Percentiles rank a stretch among this genome's conserved stretches.
Evolutionary conservation across 2,329 filamentous ascomycete species (phyloP).

Genomic region (Zymoseptoria brevis): DNA sequence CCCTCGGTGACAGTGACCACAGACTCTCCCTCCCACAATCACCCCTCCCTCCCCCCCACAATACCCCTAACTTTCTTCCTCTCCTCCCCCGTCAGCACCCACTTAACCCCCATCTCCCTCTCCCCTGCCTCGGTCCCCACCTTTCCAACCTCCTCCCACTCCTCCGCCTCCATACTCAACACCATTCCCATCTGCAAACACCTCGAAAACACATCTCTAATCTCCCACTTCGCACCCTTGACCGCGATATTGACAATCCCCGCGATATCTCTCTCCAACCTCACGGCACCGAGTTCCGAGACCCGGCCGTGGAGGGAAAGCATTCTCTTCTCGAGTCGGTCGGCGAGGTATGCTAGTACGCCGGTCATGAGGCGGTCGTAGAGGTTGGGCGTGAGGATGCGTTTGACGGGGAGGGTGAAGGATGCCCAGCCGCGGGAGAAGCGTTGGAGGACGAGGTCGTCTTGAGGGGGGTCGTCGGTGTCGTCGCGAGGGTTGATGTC

Average conservation of each 20-base stretch:
- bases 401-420: slow-evolving; percentile 74
- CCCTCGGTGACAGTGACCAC: too few relatives aligned
- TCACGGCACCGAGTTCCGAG: slow-evolving; percentile 71
- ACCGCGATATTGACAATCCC: slow-evolving; percentile 63
- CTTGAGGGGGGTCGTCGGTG: slow-evolving; percentile 25
- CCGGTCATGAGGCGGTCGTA: slow-evolving; percentile 68
- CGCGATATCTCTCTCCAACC: slow-evolving; percentile 76
- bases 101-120: slow-evolving; percentile 58
- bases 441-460: slow-evolving; percentile 64
- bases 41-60: slow-evolving; percentile 10
- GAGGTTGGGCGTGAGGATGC: slow-evolving; percentile 70
- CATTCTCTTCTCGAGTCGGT: slow-evolving; percentile 78
- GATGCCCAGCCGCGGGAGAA: slow-evolving; percentile 83
- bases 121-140: slow-evolving; percentile 39
- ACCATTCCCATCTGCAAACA: slow-evolving; percentile 76
- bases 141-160: slow-evolving; percentile 65
- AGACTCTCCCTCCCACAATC: too few relatives aligned
- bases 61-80: slow-evolving; percentile 58
- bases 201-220: slow-evolving; percentile 68
- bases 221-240: slow-evolving; percentile 62
- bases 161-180: slow-evolving; percentile 90
- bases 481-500: slow-evolving; percentile 42
- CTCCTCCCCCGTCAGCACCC: slow-evolving; percentile 67
- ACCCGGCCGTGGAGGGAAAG: slow-evolving; percentile 71
- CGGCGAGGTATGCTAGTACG: slow-evolving; percentile 66